Base-by-base conservation (phyloP, 2,329 filamentous ascomycete species). In the Keithomyces neogunnii region DNA sequence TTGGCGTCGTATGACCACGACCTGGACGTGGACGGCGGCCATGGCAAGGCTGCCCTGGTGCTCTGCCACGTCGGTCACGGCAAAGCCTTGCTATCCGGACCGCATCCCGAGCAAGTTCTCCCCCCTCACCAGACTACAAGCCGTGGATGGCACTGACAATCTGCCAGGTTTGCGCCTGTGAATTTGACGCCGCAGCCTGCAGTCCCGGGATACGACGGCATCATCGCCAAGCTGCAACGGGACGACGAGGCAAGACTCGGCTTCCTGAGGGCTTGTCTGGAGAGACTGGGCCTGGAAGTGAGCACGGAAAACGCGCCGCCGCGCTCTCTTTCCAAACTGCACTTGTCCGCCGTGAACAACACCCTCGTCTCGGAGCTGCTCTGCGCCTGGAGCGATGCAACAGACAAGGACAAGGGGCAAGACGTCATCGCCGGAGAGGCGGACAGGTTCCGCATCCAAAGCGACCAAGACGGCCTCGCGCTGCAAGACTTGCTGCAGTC, bases 31-130 rank as follows among this genome's bases (percentile, higher is more conserved):
- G 85, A 95, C 50, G 77, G 85, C 0, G 89, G 89, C 1, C 73
- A 80, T 42, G 82, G 81, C 1, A 78, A 82, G 33, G 90, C 91
- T 1, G 48, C 93, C 0, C 76, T 95, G 3, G 81, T 99, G 0
- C 89, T 89, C 62, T 88, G 90, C 62, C 87, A 84, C 55, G 78
- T 96, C 44, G 91, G 90, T 1, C 80, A 89, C 44, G 93, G 93
- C 2, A 81, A 80, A 39, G 89, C 82, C 1, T 69, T 97, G 5
- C 69, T 99, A 19, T 95, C 88, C 1, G 90, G 91, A 0, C 88
- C 90, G 39, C 93, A 99, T 74, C 92, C 92, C 48, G 93, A 99
- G 88, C 95, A 54, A 48, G 69, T 59, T 2, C 19, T 19, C 19
- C 19, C 19, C 19, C 19, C 19, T 19, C 19, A 19, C 19, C 19